Conservation (phyloP, 495 filamentous ascomycete species). For the Tuber microsphaerosporum region DNA sequence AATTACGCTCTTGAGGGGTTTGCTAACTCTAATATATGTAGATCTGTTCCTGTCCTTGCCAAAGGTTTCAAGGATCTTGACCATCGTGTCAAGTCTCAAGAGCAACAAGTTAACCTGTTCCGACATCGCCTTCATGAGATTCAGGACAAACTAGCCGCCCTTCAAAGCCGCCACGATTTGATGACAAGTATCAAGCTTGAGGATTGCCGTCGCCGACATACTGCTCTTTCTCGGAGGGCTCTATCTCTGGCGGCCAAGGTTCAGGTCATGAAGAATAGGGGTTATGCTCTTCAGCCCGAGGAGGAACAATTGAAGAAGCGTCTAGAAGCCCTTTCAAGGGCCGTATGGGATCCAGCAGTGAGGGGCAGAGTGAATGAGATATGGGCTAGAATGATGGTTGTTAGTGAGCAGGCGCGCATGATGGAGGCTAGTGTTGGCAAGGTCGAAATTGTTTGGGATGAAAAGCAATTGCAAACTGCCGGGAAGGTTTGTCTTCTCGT, state of each 20-base stretch:
- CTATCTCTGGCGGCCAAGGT: conserved; percentile 81
- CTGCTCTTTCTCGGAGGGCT: conserved; percentile 70
- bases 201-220: conserved; percentile 73
- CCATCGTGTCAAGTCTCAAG: conserved; percentile 69
- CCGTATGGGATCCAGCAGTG: conserved; percentile 73
- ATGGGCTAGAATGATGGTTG: conserved; percentile 85
- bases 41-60: conserved; percentile 47
- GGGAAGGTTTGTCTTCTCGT: conserved; percentile 62
- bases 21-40: conserved; percentile 5
- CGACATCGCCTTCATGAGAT: conserved; percentile 82
- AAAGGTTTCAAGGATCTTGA: conserved; percentile 64
- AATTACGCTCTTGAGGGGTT: neutral
- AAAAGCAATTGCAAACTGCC: conserved; percentile 68
- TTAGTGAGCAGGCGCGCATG: conserved; percentile 69
- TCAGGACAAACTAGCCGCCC: conserved; percentile 69
- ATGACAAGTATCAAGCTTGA: conserved; percentile 69
- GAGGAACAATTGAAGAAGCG: conserved; percentile 89
- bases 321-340: conserved; percentile 64
- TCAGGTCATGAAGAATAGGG: conserved; percentile 81
- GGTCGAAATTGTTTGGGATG: conserved; percentile 57
- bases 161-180: conserved; percentile 75
- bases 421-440: conserved; percentile 73
- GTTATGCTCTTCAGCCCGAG: conserved; percentile 82
- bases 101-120: conserved; percentile 62
- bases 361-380: conserved; percentile 84